Percentiles rank a stretch among this genome's conserved stretches.
phyloP scores from a whole-genome alignment of 768 basidiomycete species.

The Calocybe gangraenosa region DNA sequence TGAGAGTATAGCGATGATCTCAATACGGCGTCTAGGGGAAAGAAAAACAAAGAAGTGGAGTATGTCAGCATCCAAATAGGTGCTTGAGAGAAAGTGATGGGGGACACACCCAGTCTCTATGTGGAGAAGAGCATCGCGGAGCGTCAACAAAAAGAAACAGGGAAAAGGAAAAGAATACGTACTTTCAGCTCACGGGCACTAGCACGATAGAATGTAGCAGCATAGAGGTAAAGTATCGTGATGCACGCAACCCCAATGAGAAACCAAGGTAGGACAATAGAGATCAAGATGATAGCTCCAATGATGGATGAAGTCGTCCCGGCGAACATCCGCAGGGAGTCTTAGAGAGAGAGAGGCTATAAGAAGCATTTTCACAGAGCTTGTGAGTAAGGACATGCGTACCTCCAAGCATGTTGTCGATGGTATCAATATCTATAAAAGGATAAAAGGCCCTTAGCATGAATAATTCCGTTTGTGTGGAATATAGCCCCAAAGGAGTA shows the following conservation, averaged over 20 bases:
- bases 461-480: too few species aligned
- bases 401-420: constrained; percentile 71
- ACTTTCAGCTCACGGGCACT: constrained; percentile 87
- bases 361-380: too few species aligned
- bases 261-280: constrained; percentile 81
- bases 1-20: constrained; percentile 87
- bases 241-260: constrained; percentile 67
- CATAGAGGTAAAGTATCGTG: constrained; percentile 57
- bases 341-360: constrained; percentile 18
- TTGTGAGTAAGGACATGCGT: constrained; percentile 1
- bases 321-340: constrained; percentile 71
- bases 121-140: neutral
- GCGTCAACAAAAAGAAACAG: neutral
- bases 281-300: constrained; percentile 76
- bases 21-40: constrained; percentile 65
- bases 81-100: too few species aligned
- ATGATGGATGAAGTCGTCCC: constrained; percentile 60
- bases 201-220: constrained; percentile 78
- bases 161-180: constrained; percentile 1
- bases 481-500: constrained; percentile 1
- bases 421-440: constrained; percentile 68
- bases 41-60: constrained; percentile 8
- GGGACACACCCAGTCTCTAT: too few species aligned
- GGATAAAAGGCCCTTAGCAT: neutral
- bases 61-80: neutral